Evolutionary conservation across 1,139 yeast species (phyloP).

Genomic region (Sugiyamaella grinbergsii): DNA sequence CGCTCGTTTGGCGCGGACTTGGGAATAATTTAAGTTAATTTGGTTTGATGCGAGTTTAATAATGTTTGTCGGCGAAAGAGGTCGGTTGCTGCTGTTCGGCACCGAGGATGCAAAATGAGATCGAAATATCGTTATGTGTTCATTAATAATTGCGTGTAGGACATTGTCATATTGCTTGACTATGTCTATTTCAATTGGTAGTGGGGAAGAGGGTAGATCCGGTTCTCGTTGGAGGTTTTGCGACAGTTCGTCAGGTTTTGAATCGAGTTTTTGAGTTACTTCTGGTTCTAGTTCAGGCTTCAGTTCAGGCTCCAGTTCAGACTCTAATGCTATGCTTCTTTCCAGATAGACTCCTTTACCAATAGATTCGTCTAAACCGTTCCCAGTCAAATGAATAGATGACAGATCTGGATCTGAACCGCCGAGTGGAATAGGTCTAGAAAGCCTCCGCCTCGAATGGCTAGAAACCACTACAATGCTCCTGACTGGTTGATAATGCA

Average conservation of each 20-base stretch:
- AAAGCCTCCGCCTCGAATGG: background rate
- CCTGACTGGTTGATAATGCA: background rate
- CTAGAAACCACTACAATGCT: background rate
- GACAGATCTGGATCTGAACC: background rate
- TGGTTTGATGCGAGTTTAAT: conserved; percentile 9
- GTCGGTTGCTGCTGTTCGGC: background rate
- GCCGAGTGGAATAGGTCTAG: too few species aligned
- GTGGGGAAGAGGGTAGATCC: background rate
- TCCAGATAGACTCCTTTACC: too few species aligned
- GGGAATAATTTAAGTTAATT: conserved; percentile 15
- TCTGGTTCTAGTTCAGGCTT: background rate
- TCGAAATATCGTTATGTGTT: conserved; percentile 14
- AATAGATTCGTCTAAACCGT: too few species aligned
- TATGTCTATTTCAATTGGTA: conserved; percentile 12
- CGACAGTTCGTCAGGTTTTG: background rate
- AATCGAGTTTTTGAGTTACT: background rate
- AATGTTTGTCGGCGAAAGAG: background rate
- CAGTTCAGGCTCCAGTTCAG: background rate
- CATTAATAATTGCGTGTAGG: conserved; percentile 20
- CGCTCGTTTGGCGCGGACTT: conserved; percentile 16
- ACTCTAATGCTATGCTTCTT: too few species aligned
- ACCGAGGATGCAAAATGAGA: conserved; percentile 11
- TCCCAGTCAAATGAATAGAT: too few species aligned
- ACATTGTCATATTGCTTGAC: conserved; percentile 20
- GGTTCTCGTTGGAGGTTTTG: background rate